Evolutionary conservation across 441 rosid genomes (phyloP).

Genomic region (Euphorbia celastroides): DNA sequence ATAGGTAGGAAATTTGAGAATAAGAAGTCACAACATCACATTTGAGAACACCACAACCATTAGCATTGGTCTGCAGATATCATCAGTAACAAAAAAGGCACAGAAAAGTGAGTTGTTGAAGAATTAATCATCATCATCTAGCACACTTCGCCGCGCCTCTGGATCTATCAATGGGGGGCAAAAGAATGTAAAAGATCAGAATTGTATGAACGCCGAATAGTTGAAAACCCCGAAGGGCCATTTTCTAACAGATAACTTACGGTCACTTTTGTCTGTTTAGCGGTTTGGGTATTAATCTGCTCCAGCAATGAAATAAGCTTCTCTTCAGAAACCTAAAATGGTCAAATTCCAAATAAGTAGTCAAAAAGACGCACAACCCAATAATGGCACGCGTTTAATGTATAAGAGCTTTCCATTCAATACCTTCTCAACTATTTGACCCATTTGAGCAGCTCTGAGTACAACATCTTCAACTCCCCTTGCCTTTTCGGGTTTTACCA

Average conservation of each 20-base stretch:
- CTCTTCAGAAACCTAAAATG: conserved; percentile 79
- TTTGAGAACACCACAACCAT: neutral
- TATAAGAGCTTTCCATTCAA: conserved; percentile 5
- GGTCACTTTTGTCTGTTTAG: conserved; percentile 89
- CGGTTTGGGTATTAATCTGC: conserved; percentile 85
- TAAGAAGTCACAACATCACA: neutral
- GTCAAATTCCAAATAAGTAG: neutral
- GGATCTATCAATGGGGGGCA: conserved; percentile 47
- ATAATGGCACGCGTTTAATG: neutral
- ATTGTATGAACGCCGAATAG: neutral
- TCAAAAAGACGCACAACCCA: neutral
- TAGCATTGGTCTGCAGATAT: conserved; percentile 3
- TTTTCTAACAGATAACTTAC: conserved; percentile 31
- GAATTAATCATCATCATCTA: conserved; percentile 73
- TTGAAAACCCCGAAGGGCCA: neutral
- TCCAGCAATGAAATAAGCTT: conserved; percentile 80
- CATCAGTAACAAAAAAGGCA: conserved; percentile 8
- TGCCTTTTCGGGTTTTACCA: conserved; percentile 99
- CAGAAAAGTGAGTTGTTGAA: conserved; percentile 6
- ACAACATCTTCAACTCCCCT: conserved; percentile 87
- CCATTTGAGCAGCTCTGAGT: conserved; percentile 83
- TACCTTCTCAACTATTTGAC: conserved; percentile 94
- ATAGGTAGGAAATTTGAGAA: neutral
- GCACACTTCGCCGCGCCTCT: conserved; percentile 89
- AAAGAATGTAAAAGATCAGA: neutral